A percentile compares a stretch with the other conserved stretches of the same genome.
phyloP scores from a whole-genome alignment of 441 rosid species.

The Syzygium malaccense region DNA sequence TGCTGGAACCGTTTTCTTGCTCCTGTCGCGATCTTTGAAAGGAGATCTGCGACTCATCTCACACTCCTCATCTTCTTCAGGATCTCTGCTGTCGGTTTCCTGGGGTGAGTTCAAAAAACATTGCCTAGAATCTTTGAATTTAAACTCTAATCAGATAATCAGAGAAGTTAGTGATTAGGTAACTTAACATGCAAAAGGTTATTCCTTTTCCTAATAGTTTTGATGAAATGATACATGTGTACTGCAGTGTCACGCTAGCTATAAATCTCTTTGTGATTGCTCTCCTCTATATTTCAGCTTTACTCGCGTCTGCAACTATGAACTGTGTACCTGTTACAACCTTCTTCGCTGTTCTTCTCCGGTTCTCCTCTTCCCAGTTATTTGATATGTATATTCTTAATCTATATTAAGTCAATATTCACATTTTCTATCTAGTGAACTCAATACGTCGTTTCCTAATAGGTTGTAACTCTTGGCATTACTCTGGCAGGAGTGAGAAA shows the following conservation, averaged over 20 bases:
- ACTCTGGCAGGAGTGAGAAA: background rate
- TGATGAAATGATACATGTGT: background rate
- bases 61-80: constrained; percentile 4
- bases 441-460: background rate
- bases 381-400: background rate
- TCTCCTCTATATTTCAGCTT: constrained; percentile 11
- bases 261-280: constrained; percentile 10
- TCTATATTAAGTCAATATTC: background rate
- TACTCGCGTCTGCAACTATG: constrained; percentile 11
- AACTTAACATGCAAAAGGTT: background rate
- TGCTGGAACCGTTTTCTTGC: constrained; percentile 8
- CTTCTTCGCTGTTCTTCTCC: constrained; percentile 14
- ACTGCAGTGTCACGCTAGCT: constrained; percentile 6
- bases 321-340: constrained; percentile 16
- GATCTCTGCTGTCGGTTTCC: constrained; percentile 10
- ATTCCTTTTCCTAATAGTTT: background rate
- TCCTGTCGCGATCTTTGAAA: constrained; percentile 7
- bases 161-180: background rate
- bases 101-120: constrained; percentile 4
- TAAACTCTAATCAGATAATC: background rate
- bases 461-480: background rate
- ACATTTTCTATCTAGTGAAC: background rate
- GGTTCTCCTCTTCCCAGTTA: background rate
- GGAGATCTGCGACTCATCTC: constrained; percentile 6
- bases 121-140: too few species aligned